Evolutionary conservation across 2,329 filamentous ascomycete species (phyloP), one percentile per base, ranked within the genome.

Genomic region (Furcasterigmium sp.): DNA sequence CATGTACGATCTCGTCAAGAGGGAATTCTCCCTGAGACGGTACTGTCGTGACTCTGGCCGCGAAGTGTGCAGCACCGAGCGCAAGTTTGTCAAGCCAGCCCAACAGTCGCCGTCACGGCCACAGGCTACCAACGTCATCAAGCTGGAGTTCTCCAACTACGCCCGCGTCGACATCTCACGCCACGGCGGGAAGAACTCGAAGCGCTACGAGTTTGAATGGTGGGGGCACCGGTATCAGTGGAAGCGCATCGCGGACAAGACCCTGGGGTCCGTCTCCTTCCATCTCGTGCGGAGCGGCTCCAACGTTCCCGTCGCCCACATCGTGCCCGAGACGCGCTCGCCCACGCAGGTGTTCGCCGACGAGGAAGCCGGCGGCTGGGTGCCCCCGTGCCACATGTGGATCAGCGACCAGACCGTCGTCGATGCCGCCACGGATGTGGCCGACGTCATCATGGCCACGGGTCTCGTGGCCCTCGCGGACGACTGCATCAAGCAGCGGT

Each of bases 111-210:
- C 60, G 42, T 62, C 65, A 32, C 54, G 54, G 34, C 56, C 64
- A 42, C 57, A 72, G 36, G 79, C 87, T 15, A 87, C 84, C 45
- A 89, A 95, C 62, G 84, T 78, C 28, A 86, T 91, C 61, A 87
- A 90, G 65, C 77, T 98, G 26, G 91, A 97, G 61, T 98, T 96
- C 61, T 94, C 89, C 52, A 98, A 97, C 68, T 98, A 98, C 61
- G 91, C 91, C 3, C 89, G 93, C 54, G 82, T 97, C 32, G 87
- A 95, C 51, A 69, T 98, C 40, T 82, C 78, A 52, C 80, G 87
- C 34, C 74, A 79, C 19, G 85, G 85, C 14, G 69, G 76, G 40
- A 82, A 80, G 52, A 70, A 75, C 36, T 74, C 74, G 49, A 91
- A 90, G 65, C 78, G 81, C 48, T 97, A 96, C 62, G 87, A 90